These are phyloP conservation scores for Aspergillus wentii DNA, from an alignment of 495 filamentous ascomycete species.

Conservation along the genomic window DNA sequence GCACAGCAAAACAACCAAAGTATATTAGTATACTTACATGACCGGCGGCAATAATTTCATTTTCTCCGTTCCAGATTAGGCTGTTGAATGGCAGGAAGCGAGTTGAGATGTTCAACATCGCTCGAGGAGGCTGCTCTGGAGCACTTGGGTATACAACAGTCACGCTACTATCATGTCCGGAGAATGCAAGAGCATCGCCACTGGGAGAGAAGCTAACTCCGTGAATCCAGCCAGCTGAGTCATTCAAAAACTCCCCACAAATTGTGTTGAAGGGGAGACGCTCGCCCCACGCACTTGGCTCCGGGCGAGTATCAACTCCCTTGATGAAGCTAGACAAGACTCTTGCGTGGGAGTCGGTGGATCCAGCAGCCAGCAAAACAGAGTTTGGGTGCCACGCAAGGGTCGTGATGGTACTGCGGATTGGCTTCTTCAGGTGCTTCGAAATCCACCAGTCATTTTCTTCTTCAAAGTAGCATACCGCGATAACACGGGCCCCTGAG, in stretches of 20 bases:
- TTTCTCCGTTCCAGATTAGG: slow-evolving; percentile 87
- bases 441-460: slow-evolving; percentile 99
- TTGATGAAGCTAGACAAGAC: slow-evolving; percentile 97
- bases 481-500: slow-evolving; percentile 89
- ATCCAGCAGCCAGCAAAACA: slow-evolving; percentile 88
- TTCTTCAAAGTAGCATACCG: slow-evolving; percentile 98
- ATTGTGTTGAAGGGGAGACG: slow-evolving; percentile 95
- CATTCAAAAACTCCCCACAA: slow-evolving; percentile 92
- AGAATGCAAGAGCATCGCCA: slow-evolving; percentile 85
- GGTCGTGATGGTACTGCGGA: slow-evolving; percentile 90
- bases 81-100: slow-evolving; percentile 88
- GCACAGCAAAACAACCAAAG: slow-evolving; percentile 1
- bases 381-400: slow-evolving; percentile 96
- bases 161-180: slow-evolving; percentile 89
- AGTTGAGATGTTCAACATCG: slow-evolving; percentile 82
- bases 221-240: slow-evolving; percentile 95
- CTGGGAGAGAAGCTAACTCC: slow-evolving; percentile 85
- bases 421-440: slow-evolving; percentile 97
- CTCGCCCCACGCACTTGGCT: slow-evolving; percentile 90
- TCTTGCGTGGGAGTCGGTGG: slow-evolving; percentile 93
- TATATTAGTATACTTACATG: slow-evolving; percentile 48
- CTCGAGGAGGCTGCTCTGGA: slow-evolving; percentile 83
- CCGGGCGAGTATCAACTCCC: slow-evolving; percentile 81
- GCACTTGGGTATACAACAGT: slow-evolving; percentile 94
- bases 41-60: slow-evolving; percentile 91